Evolutionary conservation across 371 early-diverging fungal species (phyloP).

Genomic region (Rhizopus delemar): DNA sequence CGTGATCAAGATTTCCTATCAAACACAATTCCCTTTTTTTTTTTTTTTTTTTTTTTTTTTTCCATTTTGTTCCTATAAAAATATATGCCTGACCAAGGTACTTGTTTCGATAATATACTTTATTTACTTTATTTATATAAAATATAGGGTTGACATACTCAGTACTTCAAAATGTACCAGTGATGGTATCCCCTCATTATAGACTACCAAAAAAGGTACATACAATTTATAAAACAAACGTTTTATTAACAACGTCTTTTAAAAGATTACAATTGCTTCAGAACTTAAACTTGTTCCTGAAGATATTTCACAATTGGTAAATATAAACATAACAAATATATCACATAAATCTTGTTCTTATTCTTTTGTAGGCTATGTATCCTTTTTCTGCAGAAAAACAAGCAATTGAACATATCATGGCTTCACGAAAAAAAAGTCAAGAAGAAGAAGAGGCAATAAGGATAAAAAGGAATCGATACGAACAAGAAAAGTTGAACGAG

Average conservation of each 20-base stretch:
- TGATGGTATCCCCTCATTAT: conserved; percentile 56
- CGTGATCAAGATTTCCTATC: too few species aligned
- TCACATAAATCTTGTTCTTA: neutral
- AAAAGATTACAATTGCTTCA: conserved; percentile 30
- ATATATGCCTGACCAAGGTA: conserved; percentile 24
- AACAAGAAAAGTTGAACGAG: conserved; percentile 33
- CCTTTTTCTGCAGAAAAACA: conserved; percentile 9
- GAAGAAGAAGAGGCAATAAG: conserved; percentile 24
- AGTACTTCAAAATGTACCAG: conserved; percentile 51
- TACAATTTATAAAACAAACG: neutral
- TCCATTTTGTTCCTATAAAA: neutral
- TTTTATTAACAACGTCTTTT: neutral
- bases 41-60: conserved; percentile 5
- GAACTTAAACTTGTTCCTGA: conserved; percentile 45
- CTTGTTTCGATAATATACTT: neutral
- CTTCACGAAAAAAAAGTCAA: conserved; percentile 11
- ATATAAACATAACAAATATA: neutral
- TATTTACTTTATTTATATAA: conserved; percentile 2
- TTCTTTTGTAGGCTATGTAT: neutral
- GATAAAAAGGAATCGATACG: conserved; percentile 17
- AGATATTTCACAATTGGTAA: conserved; percentile 38
- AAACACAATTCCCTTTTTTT: neutral
- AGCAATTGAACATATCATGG: neutral
- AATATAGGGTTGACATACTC: conserved; percentile 51
- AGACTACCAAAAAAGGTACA: conserved; percentile 50